Conservation (phyloP, 2,329 filamentous ascomycete species). For the Beauveria scarabaeidicola region DNA sequence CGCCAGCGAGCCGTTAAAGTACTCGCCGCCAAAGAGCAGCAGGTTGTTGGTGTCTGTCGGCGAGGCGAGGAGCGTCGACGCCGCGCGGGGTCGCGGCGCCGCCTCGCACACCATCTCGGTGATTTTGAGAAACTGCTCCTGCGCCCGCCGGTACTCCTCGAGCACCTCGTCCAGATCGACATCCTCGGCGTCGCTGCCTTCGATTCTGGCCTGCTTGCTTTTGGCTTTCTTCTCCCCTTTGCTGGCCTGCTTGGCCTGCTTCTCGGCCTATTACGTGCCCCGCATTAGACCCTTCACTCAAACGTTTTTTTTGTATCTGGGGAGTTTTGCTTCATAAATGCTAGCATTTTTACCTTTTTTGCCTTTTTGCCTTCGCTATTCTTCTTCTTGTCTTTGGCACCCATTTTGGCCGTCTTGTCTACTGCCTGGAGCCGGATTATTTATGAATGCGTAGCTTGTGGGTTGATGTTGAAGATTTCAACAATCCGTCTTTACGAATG, state of each 20-base stretch:
- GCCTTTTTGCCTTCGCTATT: conserved; percentile 40
- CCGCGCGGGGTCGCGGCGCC: conserved; percentile 70
- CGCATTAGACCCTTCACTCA: conserved; percentile 7
- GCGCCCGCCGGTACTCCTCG: conserved; percentile 84
- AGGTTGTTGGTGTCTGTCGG: conserved; percentile 82
- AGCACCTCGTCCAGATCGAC: conserved; percentile 89
- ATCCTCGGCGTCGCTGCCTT: conserved; percentile 84
- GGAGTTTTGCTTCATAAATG: neutral
- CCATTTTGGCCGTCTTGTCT: conserved; percentile 21
- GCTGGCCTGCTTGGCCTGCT: conserved; percentile 73
- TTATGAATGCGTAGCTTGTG: neutral
- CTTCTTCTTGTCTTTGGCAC: conserved; percentile 46
- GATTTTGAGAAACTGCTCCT: conserved; percentile 89
- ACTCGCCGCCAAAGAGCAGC: conserved; percentile 89
- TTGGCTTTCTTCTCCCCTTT: conserved; percentile 85
- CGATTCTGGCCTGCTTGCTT: conserved; percentile 56
- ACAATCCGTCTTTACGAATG: neutral
- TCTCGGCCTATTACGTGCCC: conserved; percentile 39
- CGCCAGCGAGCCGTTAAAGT: conserved; percentile 85
- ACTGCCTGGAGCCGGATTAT: neutral
- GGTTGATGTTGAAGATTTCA: conserved; percentile 4
- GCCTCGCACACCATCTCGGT: conserved; percentile 66
- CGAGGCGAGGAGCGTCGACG: conserved; percentile 73
- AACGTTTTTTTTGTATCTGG: neutral
- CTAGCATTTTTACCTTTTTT: conserved; percentile 31